phyloP scores from a whole-genome alignment of 1,284 basidiomycete genomes.

The Ganoderma lingzhi region DNA sequence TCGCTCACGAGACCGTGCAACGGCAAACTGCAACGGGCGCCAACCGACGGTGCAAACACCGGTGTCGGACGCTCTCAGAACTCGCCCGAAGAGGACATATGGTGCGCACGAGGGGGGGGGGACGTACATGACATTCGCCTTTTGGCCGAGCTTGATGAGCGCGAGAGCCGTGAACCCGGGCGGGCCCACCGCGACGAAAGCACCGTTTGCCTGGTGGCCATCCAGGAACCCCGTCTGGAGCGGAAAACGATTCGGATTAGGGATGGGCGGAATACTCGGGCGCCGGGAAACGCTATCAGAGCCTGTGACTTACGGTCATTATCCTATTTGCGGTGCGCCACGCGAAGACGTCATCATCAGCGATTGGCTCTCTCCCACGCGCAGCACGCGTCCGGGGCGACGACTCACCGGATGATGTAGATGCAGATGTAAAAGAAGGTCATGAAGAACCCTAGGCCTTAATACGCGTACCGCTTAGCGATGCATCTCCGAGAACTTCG shows the following conservation, averaged over 20 bases:
- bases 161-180: conserved; percentile 59
- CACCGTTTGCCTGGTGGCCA: conserved; percentile 58
- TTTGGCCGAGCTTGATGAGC: conserved; percentile 53
- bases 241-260: not conserved
- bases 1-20: conserved; percentile 49
- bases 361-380: not conserved
- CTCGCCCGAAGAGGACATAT: conserved; percentile 6
- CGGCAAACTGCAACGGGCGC: conserved; percentile 43
- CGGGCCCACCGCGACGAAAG: conserved; percentile 56
- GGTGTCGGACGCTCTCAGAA: conserved; percentile 11
- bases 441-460: conserved; percentile 58
- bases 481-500: conserved; percentile 24
- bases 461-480: conserved; percentile 12
- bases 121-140: conserved; percentile 49
- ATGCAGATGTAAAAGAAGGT: conserved; percentile 61
- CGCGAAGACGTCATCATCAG: conserved; percentile 21
- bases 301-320: conserved; percentile 47
- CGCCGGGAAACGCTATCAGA: conserved; percentile 8
- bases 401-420: conserved; percentile 53
- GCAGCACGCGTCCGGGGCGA: conserved; percentile 15
- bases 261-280: conserved; percentile 4
- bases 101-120: not conserved
- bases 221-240: conserved; percentile 57
- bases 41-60: conserved; percentile 14
- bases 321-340: conserved; percentile 41